Evolutionary conservation across 1,284 basidiomycete genomes (phyloP).

Genomic region (Gomphus bonarii): DNA sequence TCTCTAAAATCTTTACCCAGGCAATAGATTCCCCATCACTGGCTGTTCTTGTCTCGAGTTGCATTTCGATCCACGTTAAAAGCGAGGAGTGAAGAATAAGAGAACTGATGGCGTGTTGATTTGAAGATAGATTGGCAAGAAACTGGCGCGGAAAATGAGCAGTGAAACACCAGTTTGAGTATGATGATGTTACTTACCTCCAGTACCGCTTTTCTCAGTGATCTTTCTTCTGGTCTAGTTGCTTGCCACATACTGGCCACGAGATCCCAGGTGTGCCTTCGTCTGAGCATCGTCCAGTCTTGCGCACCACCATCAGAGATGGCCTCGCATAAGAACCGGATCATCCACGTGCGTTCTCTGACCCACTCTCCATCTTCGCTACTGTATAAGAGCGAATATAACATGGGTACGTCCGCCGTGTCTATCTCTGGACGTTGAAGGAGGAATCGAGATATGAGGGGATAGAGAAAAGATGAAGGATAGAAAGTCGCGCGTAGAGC

Average conservation of each 20-base stretch:
- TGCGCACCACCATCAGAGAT: conserved; percentile 43
- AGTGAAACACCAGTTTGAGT: conserved; percentile 1
- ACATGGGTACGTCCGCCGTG: conserved; percentile 68
- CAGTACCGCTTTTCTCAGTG: conserved; percentile 48
- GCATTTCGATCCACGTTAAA: conserved; percentile 72
- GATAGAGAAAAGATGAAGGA: conserved; percentile 75
- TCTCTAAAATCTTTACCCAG: conserved; percentile 65
- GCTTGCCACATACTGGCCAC: conserved; percentile 73
- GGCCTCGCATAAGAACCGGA: conserved; percentile 76
- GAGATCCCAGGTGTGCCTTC: conserved; percentile 82
- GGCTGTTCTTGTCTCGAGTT: conserved; percentile 33
- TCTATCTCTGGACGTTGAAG: conserved; percentile 76
- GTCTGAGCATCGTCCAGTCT: conserved; percentile 76
- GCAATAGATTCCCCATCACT: conserved; percentile 33
- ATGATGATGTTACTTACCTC: conserved; percentile 37
- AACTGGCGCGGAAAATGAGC: conserved; percentile 33
- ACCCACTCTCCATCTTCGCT: conserved; percentile 66
- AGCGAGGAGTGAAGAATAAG: conserved; percentile 61
- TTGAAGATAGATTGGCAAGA: conserved; percentile 59
- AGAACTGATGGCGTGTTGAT: conserved; percentile 53
- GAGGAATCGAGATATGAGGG: conserved; percentile 70
- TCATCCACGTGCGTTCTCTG: conserved; percentile 81
- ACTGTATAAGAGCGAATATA: conserved; percentile 80
- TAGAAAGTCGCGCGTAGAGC: conserved; percentile 70
- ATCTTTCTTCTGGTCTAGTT: conserved; percentile 36